Base-by-base conservation (phyloP, 2,329 filamentous ascomycete species). In the Pezicula carpinea region DNA sequence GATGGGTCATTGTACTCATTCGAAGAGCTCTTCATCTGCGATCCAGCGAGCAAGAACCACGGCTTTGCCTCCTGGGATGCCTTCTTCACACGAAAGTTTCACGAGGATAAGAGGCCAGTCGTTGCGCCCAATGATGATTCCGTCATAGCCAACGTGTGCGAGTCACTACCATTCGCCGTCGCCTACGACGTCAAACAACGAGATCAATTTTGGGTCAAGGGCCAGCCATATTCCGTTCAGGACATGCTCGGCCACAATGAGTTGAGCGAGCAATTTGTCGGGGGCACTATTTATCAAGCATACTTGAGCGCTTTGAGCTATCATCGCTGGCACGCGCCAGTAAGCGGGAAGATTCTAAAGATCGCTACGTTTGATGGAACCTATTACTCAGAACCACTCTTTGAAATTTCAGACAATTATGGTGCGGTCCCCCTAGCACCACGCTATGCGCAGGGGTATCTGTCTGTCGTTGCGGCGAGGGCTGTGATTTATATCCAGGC, bases 291-390 rank as follows among this genome's bases (percentile, higher is more conserved):
- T 21, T 88, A 87, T 63, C 84, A 89, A 58, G 84, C 83, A 0
- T 88, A 85, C 59, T 67, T 89, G 3, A 82, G 74, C 7, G 78
- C 82, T 0, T 65, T 85, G 44, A 82, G 76, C 36, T 88, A 89
- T 62, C 85, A 88, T 64, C 75, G 84, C 22, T 88, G 85, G 85
- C 83, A 88, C 64, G 63, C 78, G 0, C 85, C 85, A n/a, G 75
- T 88, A 0, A 74, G 70, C 4, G 85, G 85, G 0, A 80, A 62
- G 5, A 66, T 88, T 14, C 68, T 70, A 38, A 77, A 79, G 44
- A 75, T 76, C 0, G 80, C 76, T 48, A 70, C 82, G 0, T 61
- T 77, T 4, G 74, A 80, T 18, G 85, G 85, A 2, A 85, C 83
- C 0, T 89, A 87, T 64, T 88, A 82, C 56, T 80, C 79, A 15